Evolutionary conservation across 306 rosid species (phyloP).

Genomic region (Gleditsia sinensis): DNA sequence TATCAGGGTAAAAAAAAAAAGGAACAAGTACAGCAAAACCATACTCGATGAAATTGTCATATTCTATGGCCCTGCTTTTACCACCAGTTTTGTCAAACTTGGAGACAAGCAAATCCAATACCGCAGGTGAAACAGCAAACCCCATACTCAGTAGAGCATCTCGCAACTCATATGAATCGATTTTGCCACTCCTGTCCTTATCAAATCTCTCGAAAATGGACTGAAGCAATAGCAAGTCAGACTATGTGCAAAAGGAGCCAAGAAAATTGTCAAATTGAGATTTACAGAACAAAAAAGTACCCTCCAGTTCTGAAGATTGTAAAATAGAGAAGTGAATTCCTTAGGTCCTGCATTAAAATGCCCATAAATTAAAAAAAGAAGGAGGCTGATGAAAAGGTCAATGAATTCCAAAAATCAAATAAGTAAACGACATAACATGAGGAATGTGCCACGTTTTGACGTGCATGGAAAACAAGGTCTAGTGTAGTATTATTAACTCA

Average conservation of each 20-base stretch:
- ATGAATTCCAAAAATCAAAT: background rate
- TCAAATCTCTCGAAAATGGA: constrained; percentile 83
- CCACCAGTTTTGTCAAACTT: constrained; percentile 98
- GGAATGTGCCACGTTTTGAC: background rate
- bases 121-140: constrained; percentile 71
- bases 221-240: constrained; percentile 43
- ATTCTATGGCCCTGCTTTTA: constrained; percentile 73
- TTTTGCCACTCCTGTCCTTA: constrained; percentile 85
- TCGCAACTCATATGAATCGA: constrained; percentile 73
- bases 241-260: background rate
- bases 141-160: constrained; percentile 91
- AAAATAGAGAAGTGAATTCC: constrained; percentile 85
- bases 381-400: background rate
- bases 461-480: background rate
- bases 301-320: constrained; percentile 97
- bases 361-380: constrained; percentile 1
- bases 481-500: too few species aligned
- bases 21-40: constrained; percentile 17
- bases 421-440: background rate
- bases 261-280: background rate
- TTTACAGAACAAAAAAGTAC: constrained; percentile 39
- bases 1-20: constrained; percentile 1
- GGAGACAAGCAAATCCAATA: constrained; percentile 87
- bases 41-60: constrained; percentile 96
- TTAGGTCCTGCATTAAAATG: constrained; percentile 72